phyloP scores from a whole-genome alignment of 2,329 filamentous ascomycete species.

The Sporothrix euskadiensis region DNA sequence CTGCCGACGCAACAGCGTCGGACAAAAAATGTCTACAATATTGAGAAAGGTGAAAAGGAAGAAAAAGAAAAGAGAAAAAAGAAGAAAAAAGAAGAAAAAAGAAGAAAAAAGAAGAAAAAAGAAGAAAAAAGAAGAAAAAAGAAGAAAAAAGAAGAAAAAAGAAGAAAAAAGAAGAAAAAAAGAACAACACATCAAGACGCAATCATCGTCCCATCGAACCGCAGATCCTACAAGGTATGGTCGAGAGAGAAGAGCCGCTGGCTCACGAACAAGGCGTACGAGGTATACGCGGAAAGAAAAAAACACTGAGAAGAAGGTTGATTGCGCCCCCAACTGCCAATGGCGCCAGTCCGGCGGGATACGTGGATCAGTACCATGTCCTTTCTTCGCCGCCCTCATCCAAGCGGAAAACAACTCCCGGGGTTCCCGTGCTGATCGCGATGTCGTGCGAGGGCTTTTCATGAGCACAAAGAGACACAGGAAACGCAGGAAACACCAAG shows the following conservation, averaged over 20 bases:
- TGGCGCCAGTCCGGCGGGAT: not conserved
- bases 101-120: not conserved
- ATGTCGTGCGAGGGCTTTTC: not conserved
- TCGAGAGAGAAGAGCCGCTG: not conserved
- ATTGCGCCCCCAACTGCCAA: not conserved
- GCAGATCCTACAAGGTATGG: constrained; percentile 8
- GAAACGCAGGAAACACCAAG: no score
- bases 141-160: not conserved
- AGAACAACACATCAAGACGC: constrained; percentile 13
- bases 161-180: not conserved
- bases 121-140: not conserved
- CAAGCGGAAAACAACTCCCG: not conserved
- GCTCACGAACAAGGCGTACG: not conserved
- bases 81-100: not conserved
- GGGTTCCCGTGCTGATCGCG: not conserved
- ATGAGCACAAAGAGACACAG: not conserved
- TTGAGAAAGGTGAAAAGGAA: not conserved
- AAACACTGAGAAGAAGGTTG: not conserved
- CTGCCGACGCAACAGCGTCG: not conserved
- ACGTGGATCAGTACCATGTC: not conserved
- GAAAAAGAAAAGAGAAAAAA: no score
- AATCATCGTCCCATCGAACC: constrained; percentile 15
- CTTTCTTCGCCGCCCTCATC: not conserved
- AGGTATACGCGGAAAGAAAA: not conserved
- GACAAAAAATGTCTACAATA: not conserved